Base-by-base conservation (phyloP, 345 rosid genomes). In the Punica granatum region DNA sequence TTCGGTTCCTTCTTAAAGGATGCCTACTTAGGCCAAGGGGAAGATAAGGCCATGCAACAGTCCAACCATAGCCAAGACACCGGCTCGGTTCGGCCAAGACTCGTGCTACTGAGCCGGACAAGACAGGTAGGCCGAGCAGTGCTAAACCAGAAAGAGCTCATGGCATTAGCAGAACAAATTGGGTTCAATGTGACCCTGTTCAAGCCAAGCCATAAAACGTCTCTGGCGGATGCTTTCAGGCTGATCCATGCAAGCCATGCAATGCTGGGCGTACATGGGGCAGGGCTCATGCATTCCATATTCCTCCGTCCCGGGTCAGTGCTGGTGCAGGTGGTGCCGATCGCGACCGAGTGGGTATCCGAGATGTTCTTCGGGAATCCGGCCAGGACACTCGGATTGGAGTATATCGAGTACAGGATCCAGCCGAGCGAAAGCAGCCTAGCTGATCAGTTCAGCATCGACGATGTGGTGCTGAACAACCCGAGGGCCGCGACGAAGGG, bases 231-330 rank as follows among this genome's bases (percentile, higher is more conserved):
- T 9, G 23, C 75, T 0, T 77, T 61, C 21, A 28, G 28, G 21
- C 19, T 75, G 18, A 66, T 79, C 39, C 49, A 75, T 39, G 33
- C 69, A 53, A 76, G 83, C 60, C 83, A 82, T 23, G 81, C 70
- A 6, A 68, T 79, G 81, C 1, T 74, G 0, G 85, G 81, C 19
- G 78, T 79, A 19, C 83, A 79, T 18, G 85, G 85, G 15, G 85
- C 83, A 0, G 79, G 72, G 5, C 31, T 76, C 58, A 78, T 81
- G 0, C 79, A 78, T 37, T 12, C 60, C 19, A 21, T 78, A 54
- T 81, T 76, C 66, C 67, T 76, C 4, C 42, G 77, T 30, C 70
- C 56, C 0, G 74, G 77, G 0, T 42, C 75, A 25, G 72, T 79
- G 68, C 15, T 82, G 26, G 16, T 69, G 60, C 79, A 79, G 39